Conservation (phyloP, 106 monocot genomes). For the Narthecium ossifragum region DNA sequence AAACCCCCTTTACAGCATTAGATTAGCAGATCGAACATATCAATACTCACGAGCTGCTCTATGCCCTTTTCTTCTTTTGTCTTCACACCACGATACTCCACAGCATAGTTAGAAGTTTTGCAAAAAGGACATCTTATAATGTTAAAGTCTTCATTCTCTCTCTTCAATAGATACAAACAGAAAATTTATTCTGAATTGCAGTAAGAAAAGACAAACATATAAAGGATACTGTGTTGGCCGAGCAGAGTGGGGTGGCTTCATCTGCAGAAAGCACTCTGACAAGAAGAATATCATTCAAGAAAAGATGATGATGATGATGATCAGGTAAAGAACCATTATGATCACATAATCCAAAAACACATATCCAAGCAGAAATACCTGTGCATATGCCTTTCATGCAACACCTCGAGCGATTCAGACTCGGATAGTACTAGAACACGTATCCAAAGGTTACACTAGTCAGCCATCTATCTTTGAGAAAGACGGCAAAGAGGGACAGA, state of each 20-base stretch:
- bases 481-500: neutral
- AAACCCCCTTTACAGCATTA: neutral
- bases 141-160: conserved; percentile 24
- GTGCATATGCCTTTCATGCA: conserved; percentile 95
- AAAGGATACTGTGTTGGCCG: conserved; percentile 91
- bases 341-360: neutral
- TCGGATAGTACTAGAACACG: conserved; percentile 67
- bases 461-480: neutral
- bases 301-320: no score
- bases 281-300: conserved; percentile 1
- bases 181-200: neutral
- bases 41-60: conserved; percentile 73
- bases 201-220: neutral
- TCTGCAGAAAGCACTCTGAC: conserved; percentile 95
- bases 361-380: conserved; percentile 26
- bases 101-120: conserved; percentile 80
- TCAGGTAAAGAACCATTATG: neutral
- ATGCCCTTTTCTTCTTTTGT: conserved; percentile 82
- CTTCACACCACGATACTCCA: conserved; percentile 77
- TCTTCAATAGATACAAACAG: neutral
- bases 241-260: conserved; percentile 68
- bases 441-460: conserved; percentile 2
- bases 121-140: conserved; percentile 78
- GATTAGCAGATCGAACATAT: neutral
- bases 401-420: conserved; percentile 93